A percentile compares a stretch with the other conserved stretches of the same genome.
These are phyloP conservation scores for Pythium plurisporium DNA, from an alignment of 352 stramenopile species.

Conservation along the genomic window DNA sequence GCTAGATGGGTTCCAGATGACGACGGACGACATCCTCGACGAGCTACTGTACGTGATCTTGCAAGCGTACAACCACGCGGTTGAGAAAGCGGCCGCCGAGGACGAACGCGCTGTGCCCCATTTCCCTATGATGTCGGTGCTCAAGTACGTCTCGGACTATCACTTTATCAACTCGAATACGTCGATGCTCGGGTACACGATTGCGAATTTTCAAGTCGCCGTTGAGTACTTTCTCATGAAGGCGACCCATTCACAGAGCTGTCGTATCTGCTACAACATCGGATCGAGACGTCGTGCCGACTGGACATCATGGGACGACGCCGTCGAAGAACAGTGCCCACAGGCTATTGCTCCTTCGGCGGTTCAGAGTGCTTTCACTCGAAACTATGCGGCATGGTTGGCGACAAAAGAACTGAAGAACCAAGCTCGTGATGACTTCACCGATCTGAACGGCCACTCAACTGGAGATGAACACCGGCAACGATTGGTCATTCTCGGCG, in stretches of 20 bases:
- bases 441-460: background rate
- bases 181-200: constrained; percentile 69
- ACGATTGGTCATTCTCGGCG: constrained; percentile 40
- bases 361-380: constrained; percentile 15
- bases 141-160: constrained; percentile 73
- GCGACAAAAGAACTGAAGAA: background rate
- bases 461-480: background rate
- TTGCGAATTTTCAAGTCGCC: constrained; percentile 79
- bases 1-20: constrained; percentile 50
- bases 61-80: constrained; percentile 34
- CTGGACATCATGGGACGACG: constrained; percentile 13
- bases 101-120: constrained; percentile 2
- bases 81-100: constrained; percentile 4
- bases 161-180: constrained; percentile 85
- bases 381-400: constrained; percentile 15
- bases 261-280: constrained; percentile 21
- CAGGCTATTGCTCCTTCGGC: constrained; percentile 17
- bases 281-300: constrained; percentile 1
- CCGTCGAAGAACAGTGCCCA: constrained; percentile 11
- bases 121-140: constrained; percentile 52
- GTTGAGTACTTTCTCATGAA: constrained; percentile 72
- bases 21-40: constrained; percentile 79
- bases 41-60: constrained; percentile 67
- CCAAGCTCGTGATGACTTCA: background rate
- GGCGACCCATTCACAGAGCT: constrained; percentile 22